A percentile compares a stretch with the other conserved stretches of the same genome.
phyloP scores from a whole-genome alignment of 108 stramenopile species.

The Aurantiochytrium sp. region DNA sequence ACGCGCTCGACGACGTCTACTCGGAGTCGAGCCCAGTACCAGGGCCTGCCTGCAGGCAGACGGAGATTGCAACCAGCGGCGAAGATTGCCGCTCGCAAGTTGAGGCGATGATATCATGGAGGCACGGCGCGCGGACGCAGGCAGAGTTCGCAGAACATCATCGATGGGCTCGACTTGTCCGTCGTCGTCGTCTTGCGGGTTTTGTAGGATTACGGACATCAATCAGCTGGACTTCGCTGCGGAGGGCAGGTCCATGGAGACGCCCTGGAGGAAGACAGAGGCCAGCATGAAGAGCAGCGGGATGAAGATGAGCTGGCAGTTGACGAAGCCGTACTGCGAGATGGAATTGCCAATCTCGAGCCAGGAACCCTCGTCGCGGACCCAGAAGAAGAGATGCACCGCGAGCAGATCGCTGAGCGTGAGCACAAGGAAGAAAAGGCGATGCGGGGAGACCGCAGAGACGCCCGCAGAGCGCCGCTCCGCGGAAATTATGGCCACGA shows the following conservation, averaged over 20 bases:
- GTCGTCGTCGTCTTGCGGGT: no score
- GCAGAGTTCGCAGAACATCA: no score
- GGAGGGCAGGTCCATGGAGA: not conserved
- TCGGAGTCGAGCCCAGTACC: no score
- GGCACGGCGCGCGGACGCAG: no score
- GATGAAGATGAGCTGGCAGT: not conserved
- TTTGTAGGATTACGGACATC: no score
- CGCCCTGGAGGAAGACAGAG: not conserved
- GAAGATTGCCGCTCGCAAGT: no score
- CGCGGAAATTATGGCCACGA: not conserved
- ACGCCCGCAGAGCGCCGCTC: not conserved
- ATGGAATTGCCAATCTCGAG: constrained; percentile 29
- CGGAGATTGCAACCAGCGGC: no score
- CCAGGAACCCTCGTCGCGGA: constrained; percentile 14
- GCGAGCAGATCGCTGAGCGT: not conserved
- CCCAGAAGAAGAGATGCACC: constrained; percentile 21
- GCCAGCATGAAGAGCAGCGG: constrained; percentile 4
- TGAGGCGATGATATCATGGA: no score
- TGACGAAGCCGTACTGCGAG: constrained; percentile 9
- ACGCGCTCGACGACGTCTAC: no score
- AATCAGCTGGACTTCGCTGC: not conserved
- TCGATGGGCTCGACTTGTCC: no score
- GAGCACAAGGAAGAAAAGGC: not conserved
- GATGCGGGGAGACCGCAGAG: not conserved
- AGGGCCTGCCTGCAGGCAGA: no score